Conservation (phyloP, 305 asterid genomes). For the Caryopteris hybrid region DNA sequence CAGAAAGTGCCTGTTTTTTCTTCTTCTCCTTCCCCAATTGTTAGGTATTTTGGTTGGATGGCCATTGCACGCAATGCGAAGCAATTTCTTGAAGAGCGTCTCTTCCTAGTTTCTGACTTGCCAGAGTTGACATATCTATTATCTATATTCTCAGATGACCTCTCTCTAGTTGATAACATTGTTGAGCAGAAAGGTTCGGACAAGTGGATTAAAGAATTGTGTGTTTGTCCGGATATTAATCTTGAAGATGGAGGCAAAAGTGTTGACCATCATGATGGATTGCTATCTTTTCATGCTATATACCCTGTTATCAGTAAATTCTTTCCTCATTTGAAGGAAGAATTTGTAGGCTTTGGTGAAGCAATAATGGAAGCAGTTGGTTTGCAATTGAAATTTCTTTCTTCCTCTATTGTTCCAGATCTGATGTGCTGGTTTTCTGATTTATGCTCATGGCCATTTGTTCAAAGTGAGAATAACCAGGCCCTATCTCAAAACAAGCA, state of each 20-base stretch:
- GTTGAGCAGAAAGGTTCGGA: constrained; percentile 42
- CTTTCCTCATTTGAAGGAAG: constrained; percentile 79
- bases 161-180: constrained; percentile 54
- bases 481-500: constrained; percentile 29
- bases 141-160: constrained; percentile 83
- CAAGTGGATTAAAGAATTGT: constrained; percentile 30
- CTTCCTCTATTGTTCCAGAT: constrained; percentile 74
- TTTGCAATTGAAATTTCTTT: constrained; percentile 80
- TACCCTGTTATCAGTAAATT: constrained; percentile 70
- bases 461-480: constrained; percentile 42
- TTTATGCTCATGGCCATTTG: constrained; percentile 85
- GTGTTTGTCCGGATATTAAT: constrained; percentile 27
- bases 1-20: constrained; percentile 69
- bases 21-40: constrained; percentile 74
- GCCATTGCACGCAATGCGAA: constrained; percentile 85
- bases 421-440: constrained; percentile 90
- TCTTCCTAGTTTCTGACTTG: constrained; percentile 90
- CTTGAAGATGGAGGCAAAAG: constrained; percentile 32
- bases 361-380: constrained; percentile 90
- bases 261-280: constrained; percentile 36
- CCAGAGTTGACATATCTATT: constrained; percentile 70
- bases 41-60: constrained; percentile 95
- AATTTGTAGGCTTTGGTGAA: constrained; percentile 85
- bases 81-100: constrained; percentile 76
- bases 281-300: constrained; percentile 57